phyloP scores from a whole-genome alignment of 225 moss, liverwort and hornwort species.

The Pseudisothecium myosuroides region DNA sequence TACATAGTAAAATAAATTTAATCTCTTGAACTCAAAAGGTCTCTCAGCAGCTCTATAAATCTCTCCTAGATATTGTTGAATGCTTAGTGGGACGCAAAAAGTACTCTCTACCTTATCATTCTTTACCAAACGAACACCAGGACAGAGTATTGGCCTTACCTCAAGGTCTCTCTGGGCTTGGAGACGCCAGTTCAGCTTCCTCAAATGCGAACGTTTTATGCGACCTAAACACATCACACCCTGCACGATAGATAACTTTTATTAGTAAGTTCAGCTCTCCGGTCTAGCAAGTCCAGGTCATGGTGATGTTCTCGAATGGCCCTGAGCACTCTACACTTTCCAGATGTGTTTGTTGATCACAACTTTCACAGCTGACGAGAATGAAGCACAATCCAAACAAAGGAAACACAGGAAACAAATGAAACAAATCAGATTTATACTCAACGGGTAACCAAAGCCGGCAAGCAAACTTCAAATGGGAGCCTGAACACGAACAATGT shows the following conservation, averaged over 20 bases:
- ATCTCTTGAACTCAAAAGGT: background rate
- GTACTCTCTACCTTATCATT: background rate
- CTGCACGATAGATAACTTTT: background rate
- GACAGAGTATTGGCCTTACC: background rate
- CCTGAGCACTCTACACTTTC: background rate
- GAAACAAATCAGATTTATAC: background rate
- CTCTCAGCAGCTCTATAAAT: background rate
- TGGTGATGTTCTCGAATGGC: background rate
- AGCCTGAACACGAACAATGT: background rate
- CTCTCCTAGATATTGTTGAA: background rate
- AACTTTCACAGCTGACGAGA: background rate
- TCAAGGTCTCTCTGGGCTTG: slow-evolving; percentile 45
- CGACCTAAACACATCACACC: slow-evolving; percentile 50
- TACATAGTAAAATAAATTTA: too few relatives aligned
- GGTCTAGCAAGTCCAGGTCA: background rate
- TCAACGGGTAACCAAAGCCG: background rate
- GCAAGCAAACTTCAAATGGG: background rate
- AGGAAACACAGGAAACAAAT: background rate
- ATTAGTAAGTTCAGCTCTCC: background rate
- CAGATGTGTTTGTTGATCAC: background rate
- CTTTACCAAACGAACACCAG: background rate
- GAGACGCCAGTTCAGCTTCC: slow-evolving; percentile 23
- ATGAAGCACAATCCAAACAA: background rate
- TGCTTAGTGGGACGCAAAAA: background rate
- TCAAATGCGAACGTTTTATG: slow-evolving; percentile 28